Percentiles rank a stretch among this genome's conserved stretches.
Conservation (phyloP, 305 asterid genomes). For the Fraxinus greggii region DNA sequence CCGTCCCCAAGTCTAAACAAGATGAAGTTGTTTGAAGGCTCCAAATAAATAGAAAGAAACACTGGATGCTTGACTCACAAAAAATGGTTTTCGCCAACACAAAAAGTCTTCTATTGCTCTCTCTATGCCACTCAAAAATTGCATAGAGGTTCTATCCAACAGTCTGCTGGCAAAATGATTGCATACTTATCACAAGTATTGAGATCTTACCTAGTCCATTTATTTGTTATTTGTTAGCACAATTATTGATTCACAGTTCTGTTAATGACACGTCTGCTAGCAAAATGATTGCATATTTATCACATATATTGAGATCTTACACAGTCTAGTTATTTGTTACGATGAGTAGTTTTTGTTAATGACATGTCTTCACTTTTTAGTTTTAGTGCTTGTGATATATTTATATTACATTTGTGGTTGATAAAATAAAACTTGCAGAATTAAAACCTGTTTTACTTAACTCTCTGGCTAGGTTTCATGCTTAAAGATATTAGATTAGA, state of each 20-base stretch:
- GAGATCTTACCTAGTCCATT: background rate
- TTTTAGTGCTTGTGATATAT: background rate
- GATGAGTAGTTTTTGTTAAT: background rate
- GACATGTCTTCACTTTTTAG: background rate
- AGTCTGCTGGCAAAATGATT: background rate
- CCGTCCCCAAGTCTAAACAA: background rate
- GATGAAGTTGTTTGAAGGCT: background rate
- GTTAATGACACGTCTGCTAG: background rate
- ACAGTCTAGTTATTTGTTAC: background rate
- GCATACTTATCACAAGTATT: background rate
- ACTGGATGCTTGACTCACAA: background rate
- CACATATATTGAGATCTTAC: background rate
- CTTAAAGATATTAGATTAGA: background rate
- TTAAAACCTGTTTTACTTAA: background rate
- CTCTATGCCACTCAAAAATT: background rate
- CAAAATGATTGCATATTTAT: background rate
- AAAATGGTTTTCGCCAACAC: background rate
- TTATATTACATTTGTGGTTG: background rate
- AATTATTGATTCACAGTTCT: background rate
- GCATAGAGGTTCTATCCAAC: background rate
- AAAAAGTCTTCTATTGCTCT: background rate
- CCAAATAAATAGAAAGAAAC: background rate
- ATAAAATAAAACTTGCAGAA: background rate
- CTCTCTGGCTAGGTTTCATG: background rate
- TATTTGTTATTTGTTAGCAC: background rate